A percentile compares a stretch with the other conserved stretches of the same genome.
Conservation (phyloP, 306 rosid genomes). For the Sicyos baderoa region DNA sequence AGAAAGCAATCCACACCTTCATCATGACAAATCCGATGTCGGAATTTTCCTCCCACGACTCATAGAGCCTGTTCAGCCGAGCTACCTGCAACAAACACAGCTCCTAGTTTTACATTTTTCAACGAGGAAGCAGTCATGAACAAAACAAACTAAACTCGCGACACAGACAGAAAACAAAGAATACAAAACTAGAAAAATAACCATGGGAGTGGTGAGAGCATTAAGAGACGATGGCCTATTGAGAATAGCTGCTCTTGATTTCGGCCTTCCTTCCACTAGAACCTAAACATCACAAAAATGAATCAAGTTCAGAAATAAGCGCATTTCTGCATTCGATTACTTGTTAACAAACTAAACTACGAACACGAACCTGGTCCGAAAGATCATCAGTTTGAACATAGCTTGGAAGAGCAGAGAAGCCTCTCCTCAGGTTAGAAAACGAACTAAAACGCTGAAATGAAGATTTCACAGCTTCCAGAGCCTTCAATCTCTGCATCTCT, state of each 20-base stretch:
- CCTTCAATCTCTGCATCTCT: conserved; percentile 57
- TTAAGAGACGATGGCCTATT: conserved; percentile 63
- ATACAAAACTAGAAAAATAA: background rate
- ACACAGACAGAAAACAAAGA: background rate
- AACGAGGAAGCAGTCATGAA: background rate
- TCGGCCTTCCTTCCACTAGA: conserved; percentile 74
- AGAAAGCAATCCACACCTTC: conserved; percentile 51
- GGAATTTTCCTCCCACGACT: conserved; percentile 92
- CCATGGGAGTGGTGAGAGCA: conserved; percentile 64
- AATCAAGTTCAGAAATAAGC: background rate
- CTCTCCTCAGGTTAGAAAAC: conserved; percentile 35
- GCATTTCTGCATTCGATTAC: conserved; percentile 10
- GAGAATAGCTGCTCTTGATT: conserved; percentile 72
- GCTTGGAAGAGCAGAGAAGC: conserved; percentile 33
- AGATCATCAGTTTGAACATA: conserved; percentile 29
- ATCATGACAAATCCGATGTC: conserved; percentile 76
- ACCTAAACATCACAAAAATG: conserved; percentile 36
- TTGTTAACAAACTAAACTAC: background rate
- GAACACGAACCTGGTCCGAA: conserved; percentile 42
- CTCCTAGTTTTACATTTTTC: background rate
- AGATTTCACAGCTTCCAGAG: conserved; percentile 35
- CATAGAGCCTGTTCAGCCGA: conserved; percentile 72
- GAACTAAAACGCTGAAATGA: conserved; percentile 29
- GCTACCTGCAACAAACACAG: conserved; percentile 28
- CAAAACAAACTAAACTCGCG: background rate